Evolutionary conservation across 805 yeast species (phyloP).

Genomic region (Pichia insulana): DNA sequence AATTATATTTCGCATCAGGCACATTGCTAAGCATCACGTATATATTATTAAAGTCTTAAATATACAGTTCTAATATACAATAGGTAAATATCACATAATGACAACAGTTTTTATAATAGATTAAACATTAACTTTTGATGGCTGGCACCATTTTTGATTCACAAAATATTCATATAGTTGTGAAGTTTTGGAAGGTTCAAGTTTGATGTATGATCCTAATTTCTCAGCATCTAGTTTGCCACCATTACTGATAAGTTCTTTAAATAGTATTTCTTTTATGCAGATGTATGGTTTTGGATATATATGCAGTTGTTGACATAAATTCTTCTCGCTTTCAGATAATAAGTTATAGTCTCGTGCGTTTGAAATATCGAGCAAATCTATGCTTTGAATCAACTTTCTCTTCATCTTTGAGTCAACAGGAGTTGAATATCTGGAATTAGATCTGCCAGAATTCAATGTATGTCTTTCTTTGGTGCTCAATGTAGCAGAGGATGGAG

Average conservation of each 20-base stretch:
- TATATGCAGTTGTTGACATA: constrained; percentile 77
- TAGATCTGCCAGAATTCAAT: constrained; percentile 23
- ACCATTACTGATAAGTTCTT: constrained; percentile 78
- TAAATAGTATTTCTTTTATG: constrained; percentile 79
- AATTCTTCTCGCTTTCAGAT: constrained; percentile 77
- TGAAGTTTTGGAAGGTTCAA: constrained; percentile 81
- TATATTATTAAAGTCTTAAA: not conserved
- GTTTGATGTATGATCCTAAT: constrained; percentile 74
- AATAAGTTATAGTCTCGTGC: constrained; percentile 77
- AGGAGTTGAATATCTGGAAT: constrained; percentile 25
- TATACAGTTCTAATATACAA: not conserved
- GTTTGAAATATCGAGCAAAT: constrained; percentile 60
- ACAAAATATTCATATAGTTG: constrained; percentile 89
- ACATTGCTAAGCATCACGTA: too few species aligned
- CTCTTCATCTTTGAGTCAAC: constrained; percentile 8
- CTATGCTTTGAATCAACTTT: constrained; percentile 26
- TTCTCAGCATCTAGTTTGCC: constrained; percentile 76
- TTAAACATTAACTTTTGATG: constrained; percentile 4
- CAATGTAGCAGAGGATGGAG: constrained; percentile 12
- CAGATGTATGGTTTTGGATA: constrained; percentile 92
- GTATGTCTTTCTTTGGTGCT: constrained; percentile 25
- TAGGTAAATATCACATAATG: not conserved
- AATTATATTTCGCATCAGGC: too few species aligned
- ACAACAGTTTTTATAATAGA: constrained; percentile 2
- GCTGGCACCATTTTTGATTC: constrained; percentile 76